Base-by-base conservation (phyloP, 257 asterid species). In the Fraxinus americana region DNA sequence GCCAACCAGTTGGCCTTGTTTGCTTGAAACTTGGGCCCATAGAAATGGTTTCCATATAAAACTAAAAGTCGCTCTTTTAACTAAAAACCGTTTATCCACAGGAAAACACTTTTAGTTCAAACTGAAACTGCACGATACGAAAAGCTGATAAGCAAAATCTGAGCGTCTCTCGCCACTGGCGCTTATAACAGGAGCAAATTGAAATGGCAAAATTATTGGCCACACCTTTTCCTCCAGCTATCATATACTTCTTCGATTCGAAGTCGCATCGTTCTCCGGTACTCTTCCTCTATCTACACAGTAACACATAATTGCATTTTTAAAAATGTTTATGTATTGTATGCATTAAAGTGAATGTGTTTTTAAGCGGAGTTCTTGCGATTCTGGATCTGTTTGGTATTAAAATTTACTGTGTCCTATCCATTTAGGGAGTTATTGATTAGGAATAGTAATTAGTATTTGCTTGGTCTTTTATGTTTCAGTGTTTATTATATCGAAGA, bases 131-230 rank as follows among this genome's bases (percentile, higher is more conserved):
- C 4, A 41, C 50, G 50, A 2, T 11, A 4, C 50, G 12, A 41
- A 41, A 10, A 10, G 14, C 78, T 80, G 89, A 86, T 83, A 83
- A 86, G 84, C 86, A 81, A 83, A 79, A 86, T 81, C 82, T 70
- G 80, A 71, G 77, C 23, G 11, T 38, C 75, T 61, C 73, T 38
- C 50, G 32, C 69, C 67, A 63, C 5, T 71, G 30, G 52, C 81
- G 78, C 84, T 61, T 79, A 70, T 76, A 35, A 29, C 74, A 32
- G 36, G 12, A 38, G 52, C 66, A 10, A 8, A 8, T 43, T 63
- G 41, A 57, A 61, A 85, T 86, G 89, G 84, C 86, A 14, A 72
- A 85, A 70, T 78, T 76, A 21, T 21, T 73, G 21, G 66, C 50
- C 19, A 2, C 66, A 13, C 52, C 75, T 19, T 34, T 34, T 74